Evolutionary conservation across 495 filamentous ascomycete genomes (phyloP).

Genomic region (Cryomyces minteri): DNA sequence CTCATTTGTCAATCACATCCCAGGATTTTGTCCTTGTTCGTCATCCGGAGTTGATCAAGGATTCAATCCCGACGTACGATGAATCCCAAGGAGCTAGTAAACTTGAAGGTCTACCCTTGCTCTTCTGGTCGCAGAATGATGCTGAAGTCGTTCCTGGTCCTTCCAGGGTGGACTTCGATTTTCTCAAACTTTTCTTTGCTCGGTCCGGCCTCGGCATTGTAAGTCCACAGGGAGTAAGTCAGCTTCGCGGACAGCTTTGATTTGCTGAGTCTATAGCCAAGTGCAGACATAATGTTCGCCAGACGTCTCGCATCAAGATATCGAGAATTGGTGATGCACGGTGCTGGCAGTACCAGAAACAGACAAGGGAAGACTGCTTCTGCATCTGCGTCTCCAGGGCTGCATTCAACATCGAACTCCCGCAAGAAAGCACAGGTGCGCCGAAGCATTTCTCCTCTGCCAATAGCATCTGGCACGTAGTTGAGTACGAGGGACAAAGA

Average conservation of each 20-base stretch:
- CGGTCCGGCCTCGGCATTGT: slow-evolving; percentile 13
- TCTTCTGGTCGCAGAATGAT: slow-evolving; percentile 32
- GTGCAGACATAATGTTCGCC: slow-evolving; percentile 47
- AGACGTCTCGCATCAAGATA: slow-evolving; percentile 68
- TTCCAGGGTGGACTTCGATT: slow-evolving; percentile 53
- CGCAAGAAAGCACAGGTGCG: slow-evolving; percentile 51
- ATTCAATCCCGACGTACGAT: no score
- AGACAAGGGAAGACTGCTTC: slow-evolving; percentile 44
- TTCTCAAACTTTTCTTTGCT: slow-evolving; percentile 37
- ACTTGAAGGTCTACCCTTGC: no score
- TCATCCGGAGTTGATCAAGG: no score
- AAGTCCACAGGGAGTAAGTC: slow-evolving; percentile 73
- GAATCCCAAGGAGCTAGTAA: no score
- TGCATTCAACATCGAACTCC: neutral
- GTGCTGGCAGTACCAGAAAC: slow-evolving; percentile 77
- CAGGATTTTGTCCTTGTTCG: no score
- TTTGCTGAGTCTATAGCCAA: slow-evolving; percentile 50
- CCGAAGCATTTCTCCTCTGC: slow-evolving; percentile 72
- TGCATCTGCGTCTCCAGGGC: slow-evolving; percentile 1
- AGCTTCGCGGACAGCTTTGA: slow-evolving; percentile 66
- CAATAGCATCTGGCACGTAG: slow-evolving; percentile 62
- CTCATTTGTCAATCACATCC: no score
- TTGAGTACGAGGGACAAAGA: slow-evolving; percentile 92
- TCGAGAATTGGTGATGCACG: slow-evolving; percentile 81
- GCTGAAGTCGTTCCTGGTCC: slow-evolving; percentile 73